Evolutionary conservation across 768 basidiomycete genomes (phyloP).

Genomic region (Ramaria sp.): DNA sequence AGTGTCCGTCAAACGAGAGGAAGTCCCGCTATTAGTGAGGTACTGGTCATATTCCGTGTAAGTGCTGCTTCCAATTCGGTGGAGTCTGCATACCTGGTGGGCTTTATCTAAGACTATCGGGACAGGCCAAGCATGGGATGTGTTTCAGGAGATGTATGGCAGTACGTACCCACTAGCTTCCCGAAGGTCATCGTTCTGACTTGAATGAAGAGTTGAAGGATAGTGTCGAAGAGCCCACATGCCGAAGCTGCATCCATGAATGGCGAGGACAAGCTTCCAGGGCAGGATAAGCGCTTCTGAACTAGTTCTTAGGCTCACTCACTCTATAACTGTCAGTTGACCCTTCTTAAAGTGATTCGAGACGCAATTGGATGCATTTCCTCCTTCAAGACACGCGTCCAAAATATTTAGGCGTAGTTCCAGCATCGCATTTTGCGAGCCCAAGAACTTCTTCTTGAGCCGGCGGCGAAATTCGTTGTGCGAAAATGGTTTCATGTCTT

Average conservation of each 20-base stretch:
- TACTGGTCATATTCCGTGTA: conserved; percentile 31
- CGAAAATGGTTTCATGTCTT: conserved; percentile 46
- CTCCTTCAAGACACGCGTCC: conserved; percentile 36
- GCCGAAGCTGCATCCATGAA: conserved; percentile 60
- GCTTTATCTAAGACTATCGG: conserved; percentile 62
- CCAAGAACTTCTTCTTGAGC: conserved; percentile 42
- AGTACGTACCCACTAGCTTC: background rate
- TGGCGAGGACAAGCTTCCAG: conserved; percentile 43
- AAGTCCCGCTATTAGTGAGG: conserved; percentile 32
- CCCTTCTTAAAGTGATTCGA: background rate
- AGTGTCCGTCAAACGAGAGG: conserved; percentile 45
- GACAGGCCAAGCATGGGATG: conserved; percentile 46
- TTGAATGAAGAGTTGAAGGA: conserved; percentile 53
- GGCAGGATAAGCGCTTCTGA: background rate
- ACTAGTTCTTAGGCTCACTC: background rate
- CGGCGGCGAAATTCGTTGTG: conserved; percentile 37
- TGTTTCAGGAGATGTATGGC: background rate
- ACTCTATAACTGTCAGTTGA: conserved; percentile 3
- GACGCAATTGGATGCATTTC: conserved; percentile 16
- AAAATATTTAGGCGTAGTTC: conserved; percentile 56
- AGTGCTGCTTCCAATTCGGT: background rate
- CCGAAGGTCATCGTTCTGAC: conserved; percentile 20
- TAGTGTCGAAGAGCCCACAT: conserved; percentile 60
- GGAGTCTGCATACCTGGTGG: conserved; percentile 26
- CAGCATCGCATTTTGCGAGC: conserved; percentile 40